These are phyloP conservation scores for Citrullus mucosospermus DNA, from an alignment of 306 rosid species.

Conservation along the genomic window DNA sequence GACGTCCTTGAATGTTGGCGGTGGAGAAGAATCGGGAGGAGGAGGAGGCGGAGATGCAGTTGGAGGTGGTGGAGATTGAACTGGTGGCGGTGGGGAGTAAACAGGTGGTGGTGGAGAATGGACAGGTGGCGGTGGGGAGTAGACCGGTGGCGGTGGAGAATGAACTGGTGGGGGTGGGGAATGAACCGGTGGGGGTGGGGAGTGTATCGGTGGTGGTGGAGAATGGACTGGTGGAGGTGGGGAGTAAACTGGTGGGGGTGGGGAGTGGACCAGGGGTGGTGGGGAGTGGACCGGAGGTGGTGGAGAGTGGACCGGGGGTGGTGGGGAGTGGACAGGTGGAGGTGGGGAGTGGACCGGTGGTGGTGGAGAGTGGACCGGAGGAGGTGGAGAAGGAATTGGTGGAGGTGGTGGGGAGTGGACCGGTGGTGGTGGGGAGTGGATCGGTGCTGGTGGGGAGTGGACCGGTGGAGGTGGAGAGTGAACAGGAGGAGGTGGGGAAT, in stretches of 20 bases:
- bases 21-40: background rate
- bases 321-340: background rate
- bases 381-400: background rate
- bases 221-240: background rate
- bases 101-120: background rate
- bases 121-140: background rate
- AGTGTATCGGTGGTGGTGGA: background rate
- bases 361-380: background rate
- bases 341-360: background rate
- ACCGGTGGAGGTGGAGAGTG: background rate
- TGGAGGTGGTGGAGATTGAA: background rate
- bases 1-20: background rate
- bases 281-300: background rate
- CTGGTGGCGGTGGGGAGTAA: background rate
- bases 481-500: background rate
- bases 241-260: background rate
- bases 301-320: background rate
- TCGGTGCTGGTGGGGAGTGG: background rate
- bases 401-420: background rate
- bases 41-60: background rate
- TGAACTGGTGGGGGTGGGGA: background rate
- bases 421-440: background rate
- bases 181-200: background rate
- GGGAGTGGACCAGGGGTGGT: background rate
- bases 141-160: background rate